A percentile compares a stretch with the other conserved stretches of the same genome.
Conservation (phyloP, 2,329 filamentous ascomycete species). For the Neobulgaria alba region DNA sequence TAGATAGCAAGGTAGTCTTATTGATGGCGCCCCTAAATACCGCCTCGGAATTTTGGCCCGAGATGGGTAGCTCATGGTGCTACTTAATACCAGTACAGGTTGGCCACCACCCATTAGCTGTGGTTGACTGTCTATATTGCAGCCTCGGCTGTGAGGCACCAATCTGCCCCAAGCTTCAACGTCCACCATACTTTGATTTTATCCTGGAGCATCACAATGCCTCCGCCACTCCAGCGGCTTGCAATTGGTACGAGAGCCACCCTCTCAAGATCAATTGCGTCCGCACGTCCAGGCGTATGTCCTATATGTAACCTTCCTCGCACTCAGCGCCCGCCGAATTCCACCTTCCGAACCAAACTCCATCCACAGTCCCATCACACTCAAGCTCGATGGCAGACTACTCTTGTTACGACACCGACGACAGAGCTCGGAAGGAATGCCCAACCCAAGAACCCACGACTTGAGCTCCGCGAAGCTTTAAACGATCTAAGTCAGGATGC, state of each 20-base stretch:
- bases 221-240: slow-evolving; percentile 25
- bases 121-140: background rate
- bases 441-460: slow-evolving; percentile 5
- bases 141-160: slow-evolving; percentile 1
- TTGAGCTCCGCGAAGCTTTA: slow-evolving; percentile 35
- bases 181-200: slow-evolving; percentile 1
- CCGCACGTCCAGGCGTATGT: slow-evolving; percentile 16
- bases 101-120: too few species aligned
- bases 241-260: slow-evolving; percentile 13
- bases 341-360: slow-evolving; percentile 2
- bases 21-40: too few species aligned
- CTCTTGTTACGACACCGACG: background rate
- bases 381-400: slow-evolving; percentile 13
- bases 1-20: too few species aligned
- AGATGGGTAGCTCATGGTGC: too few species aligned
- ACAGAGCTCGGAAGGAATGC: background rate
- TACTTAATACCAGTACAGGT: too few species aligned
- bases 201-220: slow-evolving; percentile 23
- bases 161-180: slow-evolving; percentile 2
- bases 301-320: slow-evolving; percentile 19
- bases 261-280: slow-evolving; percentile 7
- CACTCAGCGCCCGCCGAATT: background rate
- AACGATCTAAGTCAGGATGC: slow-evolving; percentile 52
- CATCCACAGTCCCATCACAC: slow-evolving; percentile 7
- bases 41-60: too few species aligned